phyloP scores from a whole-genome alignment of 805 yeast species.

The Yarrowia hollandica region DNA sequence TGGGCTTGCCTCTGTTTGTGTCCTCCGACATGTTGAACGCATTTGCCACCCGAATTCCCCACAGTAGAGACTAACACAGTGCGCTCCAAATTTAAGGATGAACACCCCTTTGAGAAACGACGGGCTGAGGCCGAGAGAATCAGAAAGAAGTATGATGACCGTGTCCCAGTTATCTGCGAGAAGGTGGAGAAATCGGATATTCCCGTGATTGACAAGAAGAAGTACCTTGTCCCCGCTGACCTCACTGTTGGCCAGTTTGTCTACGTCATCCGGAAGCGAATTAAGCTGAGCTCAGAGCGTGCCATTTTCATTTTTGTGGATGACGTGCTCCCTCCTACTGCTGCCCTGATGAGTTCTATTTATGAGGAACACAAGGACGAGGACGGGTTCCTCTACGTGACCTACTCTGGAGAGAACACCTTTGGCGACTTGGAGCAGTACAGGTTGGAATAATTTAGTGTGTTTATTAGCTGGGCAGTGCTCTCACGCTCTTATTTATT shows the following conservation, averaged over 20 bases:
- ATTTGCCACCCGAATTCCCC: conserved; percentile 24
- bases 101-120: conserved; percentile 93
- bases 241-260: conserved; percentile 97
- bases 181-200: conserved; percentile 95
- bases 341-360: conserved; percentile 91
- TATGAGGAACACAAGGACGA: conserved; percentile 97
- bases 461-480: conserved; percentile 22
- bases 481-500: conserved; percentile 29
- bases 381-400: conserved; percentile 93
- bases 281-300: conserved; percentile 93
- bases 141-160: conserved; percentile 80
- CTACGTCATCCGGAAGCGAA: conserved; percentile 94
- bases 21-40: not conserved
- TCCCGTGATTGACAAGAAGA: conserved; percentile 94
- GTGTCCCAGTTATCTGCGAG: conserved; percentile 97
- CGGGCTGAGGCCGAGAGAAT: conserved; percentile 92
- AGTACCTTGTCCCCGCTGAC: conserved; percentile 94
- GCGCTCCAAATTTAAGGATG: conserved; percentile 95
- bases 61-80: conserved; percentile 42
- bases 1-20: not conserved
- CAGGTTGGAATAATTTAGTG: conserved; percentile 24
- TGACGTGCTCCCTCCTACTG: conserved; percentile 96
- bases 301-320: conserved; percentile 97
- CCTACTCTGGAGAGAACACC: conserved; percentile 97
- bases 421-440: conserved; percentile 57